These are phyloP conservation scores for Camellia granthamiana DNA, from an alignment of 148 eudicot species.

Conservation along the genomic window DNA sequence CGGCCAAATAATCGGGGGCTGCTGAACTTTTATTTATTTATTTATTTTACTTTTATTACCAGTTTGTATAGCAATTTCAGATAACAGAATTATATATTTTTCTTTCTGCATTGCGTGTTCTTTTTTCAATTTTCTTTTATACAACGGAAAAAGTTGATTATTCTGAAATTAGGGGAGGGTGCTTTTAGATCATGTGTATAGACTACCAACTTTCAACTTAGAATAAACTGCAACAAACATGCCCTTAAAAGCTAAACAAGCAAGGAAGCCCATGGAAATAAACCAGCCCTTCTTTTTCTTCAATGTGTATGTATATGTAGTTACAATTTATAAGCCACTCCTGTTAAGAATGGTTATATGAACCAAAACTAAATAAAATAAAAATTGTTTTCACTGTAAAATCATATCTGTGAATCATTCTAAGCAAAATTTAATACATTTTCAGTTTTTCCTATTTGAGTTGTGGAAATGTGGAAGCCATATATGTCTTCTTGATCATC, in stretches of 20 bases:
- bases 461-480: background rate
- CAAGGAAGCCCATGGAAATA: background rate
- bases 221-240: no score
- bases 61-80: slow-evolving; percentile 2
- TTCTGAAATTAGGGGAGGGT: no score
- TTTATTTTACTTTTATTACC: background rate
- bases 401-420: background rate
- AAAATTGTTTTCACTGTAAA: background rate
- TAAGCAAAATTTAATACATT: background rate
- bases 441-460: no score
- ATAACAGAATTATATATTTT: background rate
- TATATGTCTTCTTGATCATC: background rate
- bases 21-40: background rate
- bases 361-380: background rate
- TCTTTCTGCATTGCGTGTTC: background rate
- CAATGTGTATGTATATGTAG: background rate
- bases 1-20: background rate
- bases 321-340: slow-evolving; percentile 1
- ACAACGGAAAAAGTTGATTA: background rate
- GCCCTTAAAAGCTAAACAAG: no score
- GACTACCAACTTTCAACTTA: no score
- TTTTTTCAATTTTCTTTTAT: background rate
- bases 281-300: background rate
- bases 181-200: no score
- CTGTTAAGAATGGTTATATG: background rate